These are phyloP conservation scores for Penicillium sp. DNA, from an alignment of 2,329 filamentous ascomycete genomes.

Conservation along the genomic window DNA sequence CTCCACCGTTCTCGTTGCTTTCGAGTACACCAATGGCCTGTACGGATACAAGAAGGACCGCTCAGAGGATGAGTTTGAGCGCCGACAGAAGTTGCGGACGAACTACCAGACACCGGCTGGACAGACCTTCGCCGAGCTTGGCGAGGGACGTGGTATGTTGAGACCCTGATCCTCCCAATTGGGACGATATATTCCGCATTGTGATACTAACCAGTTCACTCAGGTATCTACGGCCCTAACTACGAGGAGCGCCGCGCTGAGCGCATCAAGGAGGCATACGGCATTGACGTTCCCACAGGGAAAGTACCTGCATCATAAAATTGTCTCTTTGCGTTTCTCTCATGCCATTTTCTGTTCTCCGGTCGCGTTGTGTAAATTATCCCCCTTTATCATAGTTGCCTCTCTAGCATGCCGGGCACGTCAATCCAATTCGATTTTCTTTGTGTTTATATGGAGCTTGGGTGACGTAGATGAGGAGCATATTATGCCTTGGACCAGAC, in stretches of 20 bases:
- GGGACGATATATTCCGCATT: not conserved
- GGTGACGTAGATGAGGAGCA: slow-evolving; percentile 7
- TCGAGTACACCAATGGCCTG: slow-evolving; percentile 68
- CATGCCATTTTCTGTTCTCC: slow-evolving; percentile 20
- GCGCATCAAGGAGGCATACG: slow-evolving; percentile 83
- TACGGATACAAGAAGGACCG: slow-evolving; percentile 57
- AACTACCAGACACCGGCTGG: slow-evolving; percentile 73
- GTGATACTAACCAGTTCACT: slow-evolving; percentile 8
- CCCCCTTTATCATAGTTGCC: slow-evolving; percentile 25
- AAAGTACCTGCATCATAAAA: slow-evolving; percentile 42
- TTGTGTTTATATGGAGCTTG: slow-evolving; percentile 8
- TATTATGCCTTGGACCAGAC: not conserved
- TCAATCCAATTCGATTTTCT: slow-evolving; percentile 19
- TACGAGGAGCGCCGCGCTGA: slow-evolving; percentile 82
- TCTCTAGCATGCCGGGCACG: slow-evolving; percentile 24
- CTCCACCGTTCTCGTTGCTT: slow-evolving; percentile 61
- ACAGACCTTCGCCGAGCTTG: slow-evolving; percentile 78
- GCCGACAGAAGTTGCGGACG: slow-evolving; percentile 72
- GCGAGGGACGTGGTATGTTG: slow-evolving; percentile 77
- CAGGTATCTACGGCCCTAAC: slow-evolving; percentile 77
- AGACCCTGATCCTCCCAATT: not conserved
- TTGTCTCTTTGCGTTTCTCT: slow-evolving; percentile 14
- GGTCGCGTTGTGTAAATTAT: slow-evolving; percentile 32
- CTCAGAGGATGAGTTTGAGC: slow-evolving; percentile 71
- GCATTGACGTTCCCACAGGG: slow-evolving; percentile 75